These are phyloP conservation scores for Dryadomyces quercivorus DNA, from an alignment of 2,329 filamentous ascomycete genomes.

Conservation along the genomic window DNA sequence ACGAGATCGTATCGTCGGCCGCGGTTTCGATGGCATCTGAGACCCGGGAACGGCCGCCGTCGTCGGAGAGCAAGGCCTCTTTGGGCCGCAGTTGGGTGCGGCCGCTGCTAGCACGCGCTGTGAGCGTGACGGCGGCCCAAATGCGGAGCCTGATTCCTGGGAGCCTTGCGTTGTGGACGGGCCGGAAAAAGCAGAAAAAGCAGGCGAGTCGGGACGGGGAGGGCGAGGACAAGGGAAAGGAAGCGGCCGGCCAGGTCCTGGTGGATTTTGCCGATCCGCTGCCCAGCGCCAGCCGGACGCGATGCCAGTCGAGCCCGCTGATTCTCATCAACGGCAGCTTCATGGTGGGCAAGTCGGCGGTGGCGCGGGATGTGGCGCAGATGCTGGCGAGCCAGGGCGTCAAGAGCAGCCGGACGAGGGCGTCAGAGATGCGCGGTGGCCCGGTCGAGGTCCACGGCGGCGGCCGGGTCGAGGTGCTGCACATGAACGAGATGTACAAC, in stretches of 20 bases:
- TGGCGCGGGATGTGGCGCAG: constrained; percentile 3
- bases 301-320: background rate
- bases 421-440: background rate
- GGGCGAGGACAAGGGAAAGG: background rate
- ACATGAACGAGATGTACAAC: background rate
- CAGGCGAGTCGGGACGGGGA: background rate
- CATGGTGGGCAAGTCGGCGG: constrained; percentile 6
- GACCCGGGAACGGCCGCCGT: background rate
- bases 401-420: background rate
- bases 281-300: background rate
- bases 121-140: background rate
- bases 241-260: background rate
- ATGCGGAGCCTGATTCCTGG: background rate
- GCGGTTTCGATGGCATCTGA: background rate
- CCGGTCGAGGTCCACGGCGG: background rate
- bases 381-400: background rate
- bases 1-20: background rate
- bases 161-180: background rate
- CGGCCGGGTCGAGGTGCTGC: background rate
- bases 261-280: background rate
- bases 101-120: background rate
- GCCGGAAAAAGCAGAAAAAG: background rate
- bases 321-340: constrained; percentile 7
- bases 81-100: background rate
- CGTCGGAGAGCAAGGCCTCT: background rate